Conservation (phyloP, 345 rosid genomes). For the Linum lewisii region DNA sequence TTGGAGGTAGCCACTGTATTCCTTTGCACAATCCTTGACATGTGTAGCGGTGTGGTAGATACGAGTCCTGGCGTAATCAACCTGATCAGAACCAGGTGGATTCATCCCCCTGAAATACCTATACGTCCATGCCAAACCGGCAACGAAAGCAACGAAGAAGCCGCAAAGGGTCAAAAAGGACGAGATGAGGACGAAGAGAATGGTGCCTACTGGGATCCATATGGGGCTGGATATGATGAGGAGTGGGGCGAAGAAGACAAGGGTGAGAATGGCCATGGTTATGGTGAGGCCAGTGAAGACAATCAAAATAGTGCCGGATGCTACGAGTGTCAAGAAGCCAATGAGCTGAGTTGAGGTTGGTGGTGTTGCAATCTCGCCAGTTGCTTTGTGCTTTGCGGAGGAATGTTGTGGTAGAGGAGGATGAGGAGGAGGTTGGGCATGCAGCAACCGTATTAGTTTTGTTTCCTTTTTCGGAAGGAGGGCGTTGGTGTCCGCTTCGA, state of each 20-base stretch:
- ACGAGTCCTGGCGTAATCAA: background rate
- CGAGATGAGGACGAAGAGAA: background rate
- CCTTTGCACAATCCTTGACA: background rate
- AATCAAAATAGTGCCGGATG: background rate
- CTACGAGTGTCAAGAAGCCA: background rate
- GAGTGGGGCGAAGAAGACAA: background rate
- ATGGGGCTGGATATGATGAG: constrained; percentile 1
- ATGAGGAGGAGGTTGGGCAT: too few species aligned
- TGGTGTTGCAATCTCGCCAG: background rate
- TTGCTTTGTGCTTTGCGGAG: background rate
- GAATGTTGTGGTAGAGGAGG: background rate
- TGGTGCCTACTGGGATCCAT: background rate
- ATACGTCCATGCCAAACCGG: background rate
- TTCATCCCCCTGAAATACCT: background rate
- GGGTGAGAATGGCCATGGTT: background rate
- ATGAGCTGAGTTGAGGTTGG: background rate
- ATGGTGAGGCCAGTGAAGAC: background rate
- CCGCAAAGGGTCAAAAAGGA: background rate
- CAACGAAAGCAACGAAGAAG: background rate
- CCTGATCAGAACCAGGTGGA: background rate
- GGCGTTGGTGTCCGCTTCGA: background rate
- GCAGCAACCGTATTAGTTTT: too few species aligned
- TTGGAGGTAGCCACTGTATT: background rate
- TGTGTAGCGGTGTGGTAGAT: background rate
- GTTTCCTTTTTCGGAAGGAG: too few species aligned